Percentiles rank a stretch among this genome's conserved stretches.
These are phyloP conservation scores for Sequoiadendron giganteum DNA, from an alignment of 75 land plant species.

Conservation along the genomic window DNA sequence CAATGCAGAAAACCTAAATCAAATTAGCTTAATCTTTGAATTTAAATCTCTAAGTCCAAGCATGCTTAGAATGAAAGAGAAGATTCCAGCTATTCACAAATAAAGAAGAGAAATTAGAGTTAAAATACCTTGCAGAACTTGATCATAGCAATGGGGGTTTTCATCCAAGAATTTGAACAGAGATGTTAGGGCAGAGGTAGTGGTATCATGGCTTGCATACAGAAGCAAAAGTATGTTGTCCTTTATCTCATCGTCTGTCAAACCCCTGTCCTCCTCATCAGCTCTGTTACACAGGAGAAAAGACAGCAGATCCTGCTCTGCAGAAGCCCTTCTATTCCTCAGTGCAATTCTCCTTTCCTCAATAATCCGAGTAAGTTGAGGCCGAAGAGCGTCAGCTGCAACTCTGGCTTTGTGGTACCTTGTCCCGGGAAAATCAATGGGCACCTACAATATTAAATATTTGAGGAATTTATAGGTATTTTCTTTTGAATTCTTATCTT, in stretches of 20 bases:
- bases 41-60: background rate
- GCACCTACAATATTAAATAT: background rate
- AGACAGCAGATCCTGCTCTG: conserved; percentile 23
- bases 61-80: background rate
- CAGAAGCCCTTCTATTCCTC: background rate
- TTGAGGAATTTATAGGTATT: background rate
- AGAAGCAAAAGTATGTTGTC: conserved; percentile 34
- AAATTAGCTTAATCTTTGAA: background rate
- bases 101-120: background rate
- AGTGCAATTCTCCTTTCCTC: conserved; percentile 12
- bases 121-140: conserved; percentile 34
- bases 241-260: conserved; percentile 42
- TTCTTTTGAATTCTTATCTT: too few species aligned
- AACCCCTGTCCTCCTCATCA: background rate
- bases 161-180: conserved; percentile 24
- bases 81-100: background rate
- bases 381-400: conserved; percentile 8
- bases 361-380: background rate
- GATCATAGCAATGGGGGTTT: conserved; percentile 25
- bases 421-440: conserved; percentile 30
- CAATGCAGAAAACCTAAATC: background rate
- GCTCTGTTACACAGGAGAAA: conserved; percentile 14
- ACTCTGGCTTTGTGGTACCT: conserved; percentile 17
- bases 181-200: conserved; percentile 25
- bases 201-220: conserved; percentile 47